Evolutionary conservation across 2,329 filamentous ascomycete species (phyloP).

Genomic region (Mariannaea elegans): DNA sequence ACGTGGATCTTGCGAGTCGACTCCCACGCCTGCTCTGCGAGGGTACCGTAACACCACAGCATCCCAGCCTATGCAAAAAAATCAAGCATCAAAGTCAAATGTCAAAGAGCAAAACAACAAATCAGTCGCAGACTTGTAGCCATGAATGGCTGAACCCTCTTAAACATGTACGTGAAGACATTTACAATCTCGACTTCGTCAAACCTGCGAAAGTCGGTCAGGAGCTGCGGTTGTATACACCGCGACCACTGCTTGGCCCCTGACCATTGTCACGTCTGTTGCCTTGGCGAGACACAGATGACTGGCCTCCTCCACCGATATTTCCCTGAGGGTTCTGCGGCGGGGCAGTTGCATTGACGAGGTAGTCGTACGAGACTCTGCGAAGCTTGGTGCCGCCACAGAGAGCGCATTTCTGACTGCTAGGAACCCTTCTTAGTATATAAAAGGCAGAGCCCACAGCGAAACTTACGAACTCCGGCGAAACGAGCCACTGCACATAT

Average conservation of each 20-base stretch:
- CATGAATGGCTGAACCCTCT: constrained; percentile 24
- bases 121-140: constrained; percentile 27
- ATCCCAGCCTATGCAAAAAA: neutral
- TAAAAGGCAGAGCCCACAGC: neutral
- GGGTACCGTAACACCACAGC: neutral
- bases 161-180: constrained; percentile 33
- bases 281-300: constrained; percentile 27
- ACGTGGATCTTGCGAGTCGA: neutral
- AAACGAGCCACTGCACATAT: constrained; percentile 36
- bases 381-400: constrained; percentile 38
- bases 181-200: constrained; percentile 20
- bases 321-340: constrained; percentile 16
- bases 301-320: constrained; percentile 8
- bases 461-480: constrained; percentile 29
- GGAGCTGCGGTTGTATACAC: constrained; percentile 19
- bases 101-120: neutral
- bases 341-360: constrained; percentile 20
- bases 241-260: constrained; percentile 25
- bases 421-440: constrained; percentile 10
- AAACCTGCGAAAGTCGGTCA: constrained; percentile 6
- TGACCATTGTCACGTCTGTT: constrained; percentile 23
- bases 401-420: constrained; percentile 25
- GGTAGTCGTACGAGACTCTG: constrained; percentile 33
- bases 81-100: neutral
- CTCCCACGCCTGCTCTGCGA: neutral